These are phyloP conservation scores for Pythium pyrilobum DNA, from an alignment of 352 stramenopile genomes.

Conservation along the genomic window DNA sequence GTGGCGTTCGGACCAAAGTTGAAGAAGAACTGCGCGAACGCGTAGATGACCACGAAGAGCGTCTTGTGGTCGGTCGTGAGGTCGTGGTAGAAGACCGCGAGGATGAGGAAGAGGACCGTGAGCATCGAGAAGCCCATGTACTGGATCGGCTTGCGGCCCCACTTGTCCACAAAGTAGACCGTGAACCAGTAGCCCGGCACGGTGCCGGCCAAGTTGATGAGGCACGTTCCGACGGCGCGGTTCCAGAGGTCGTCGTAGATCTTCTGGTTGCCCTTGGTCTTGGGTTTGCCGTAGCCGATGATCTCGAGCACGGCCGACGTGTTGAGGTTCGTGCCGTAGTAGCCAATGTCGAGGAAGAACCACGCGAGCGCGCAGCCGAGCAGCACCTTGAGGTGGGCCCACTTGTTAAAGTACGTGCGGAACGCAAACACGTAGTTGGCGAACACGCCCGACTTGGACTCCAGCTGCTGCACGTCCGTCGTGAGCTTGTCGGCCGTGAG, in stretches of 20 bases:
- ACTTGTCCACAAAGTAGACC: conserved; percentile 51
- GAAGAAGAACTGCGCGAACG: conserved; percentile 55
- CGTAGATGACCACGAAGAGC: conserved; percentile 45
- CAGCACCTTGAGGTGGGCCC: conserved; percentile 39
- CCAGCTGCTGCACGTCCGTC: conserved; percentile 35
- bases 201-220: conserved; percentile 44
- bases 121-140: conserved; percentile 46
- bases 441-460: conserved; percentile 36
- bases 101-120: conserved; percentile 41
- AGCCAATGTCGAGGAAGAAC: conserved; percentile 63
- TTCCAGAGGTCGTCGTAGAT: conserved; percentile 22
- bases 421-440: conserved; percentile 30
- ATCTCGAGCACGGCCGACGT: conserved; percentile 36
- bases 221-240: conserved; percentile 33
- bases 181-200: conserved; percentile 68
- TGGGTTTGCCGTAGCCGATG: conserved; percentile 29
- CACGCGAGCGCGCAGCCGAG: conserved; percentile 41
- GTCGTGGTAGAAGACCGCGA: conserved; percentile 40
- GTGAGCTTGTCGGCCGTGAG: conserved; percentile 31
- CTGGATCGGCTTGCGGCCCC: conserved; percentile 34
- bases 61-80: conserved; percentile 30
- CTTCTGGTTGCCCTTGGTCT: conserved; percentile 36
- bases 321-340: conserved; percentile 55
- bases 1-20: conserved; percentile 62
- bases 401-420: conserved; percentile 22